These are phyloP conservation scores for Hyphodiscus hymeniophilus DNA, from an alignment of 495 filamentous ascomycete species.

Conservation along the genomic window DNA sequence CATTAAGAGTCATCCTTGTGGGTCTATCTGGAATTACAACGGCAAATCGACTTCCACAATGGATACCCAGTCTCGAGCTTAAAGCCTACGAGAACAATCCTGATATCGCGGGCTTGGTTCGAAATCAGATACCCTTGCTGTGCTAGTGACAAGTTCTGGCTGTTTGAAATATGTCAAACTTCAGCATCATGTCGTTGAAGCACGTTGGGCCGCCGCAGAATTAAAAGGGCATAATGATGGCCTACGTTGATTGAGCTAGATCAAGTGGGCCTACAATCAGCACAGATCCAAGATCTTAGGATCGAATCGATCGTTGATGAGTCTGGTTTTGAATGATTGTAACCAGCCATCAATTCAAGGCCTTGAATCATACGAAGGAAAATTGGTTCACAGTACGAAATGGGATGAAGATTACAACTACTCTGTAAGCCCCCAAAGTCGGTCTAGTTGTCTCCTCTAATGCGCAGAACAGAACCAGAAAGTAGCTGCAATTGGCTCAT, in stretches of 20 bases:
- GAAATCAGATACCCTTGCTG: slow-evolving; percentile 45
- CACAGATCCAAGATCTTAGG: slow-evolving; percentile 5
- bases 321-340: slow-evolving; percentile 37
- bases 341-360: slow-evolving; percentile 26
- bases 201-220: slow-evolving; percentile 36
- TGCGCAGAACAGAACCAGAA: slow-evolving; percentile 35
- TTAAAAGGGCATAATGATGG: slow-evolving; percentile 37
- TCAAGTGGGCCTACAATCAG: neutral
- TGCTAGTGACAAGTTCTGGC: slow-evolving; percentile 28
- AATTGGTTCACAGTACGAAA: slow-evolving; percentile 26
- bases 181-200: slow-evolving; percentile 35
- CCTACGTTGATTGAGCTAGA: neutral
- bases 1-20: slow-evolving; percentile 54
- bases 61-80: slow-evolving; percentile 32
- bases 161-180: slow-evolving; percentile 40
- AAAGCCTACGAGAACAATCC: slow-evolving; percentile 64
- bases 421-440: no score
- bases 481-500: slow-evolving; percentile 49
- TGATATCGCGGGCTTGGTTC: slow-evolving; percentile 53
- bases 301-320: slow-evolving; percentile 30
- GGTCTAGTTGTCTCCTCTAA: no score
- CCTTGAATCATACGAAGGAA: slow-evolving; percentile 31
- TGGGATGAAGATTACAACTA: slow-evolving; percentile 9
- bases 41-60: slow-evolving; percentile 54
- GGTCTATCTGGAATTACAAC: slow-evolving; percentile 69